Conservation (phyloP, 148 eudicot species). For the Spergularia bocconei region DNA sequence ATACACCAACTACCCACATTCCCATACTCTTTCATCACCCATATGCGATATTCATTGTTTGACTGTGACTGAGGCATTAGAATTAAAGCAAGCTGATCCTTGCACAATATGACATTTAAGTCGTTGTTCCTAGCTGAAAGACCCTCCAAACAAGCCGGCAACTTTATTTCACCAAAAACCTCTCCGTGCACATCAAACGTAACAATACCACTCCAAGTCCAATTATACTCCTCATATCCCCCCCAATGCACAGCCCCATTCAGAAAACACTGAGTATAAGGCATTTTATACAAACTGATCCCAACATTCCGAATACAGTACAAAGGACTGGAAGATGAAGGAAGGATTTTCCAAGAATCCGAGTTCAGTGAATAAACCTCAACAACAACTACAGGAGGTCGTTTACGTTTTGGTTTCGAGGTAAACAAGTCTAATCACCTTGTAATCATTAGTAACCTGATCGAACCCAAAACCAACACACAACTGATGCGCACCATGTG, state of each 20-base stretch:
- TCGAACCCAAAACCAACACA: slow-evolving; percentile 18
- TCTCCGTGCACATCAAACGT: slow-evolving; percentile 8
- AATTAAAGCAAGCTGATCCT: not conserved
- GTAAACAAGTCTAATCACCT: not conserved
- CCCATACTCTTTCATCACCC: slow-evolving; percentile 22
- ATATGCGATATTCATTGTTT: not conserved
- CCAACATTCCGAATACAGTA: too few species aligned
- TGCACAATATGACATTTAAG: not conserved
- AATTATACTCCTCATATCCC: not conserved
- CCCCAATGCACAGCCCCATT: slow-evolving; percentile 17
- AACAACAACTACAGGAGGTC: too few species aligned
- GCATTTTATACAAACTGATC: too few species aligned
- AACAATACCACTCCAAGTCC: not conserved
- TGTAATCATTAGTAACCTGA: slow-evolving; percentile 7
- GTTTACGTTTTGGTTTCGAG: not conserved
- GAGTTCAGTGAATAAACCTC: too few species aligned
- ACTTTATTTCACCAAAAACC: not conserved
- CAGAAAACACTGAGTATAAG: not conserved
- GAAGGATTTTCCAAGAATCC: not conserved
- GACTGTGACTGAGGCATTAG: too few species aligned
- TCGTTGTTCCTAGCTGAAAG: not conserved
- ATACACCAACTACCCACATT: too few species aligned
- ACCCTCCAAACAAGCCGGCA: not conserved
- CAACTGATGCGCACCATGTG: not conserved
- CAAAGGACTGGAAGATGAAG: not conserved